A percentile compares a stretch with the other conserved stretches of the same genome.
These are phyloP conservation scores for Pseudopithomyces maydicus DNA, from an alignment of 2,329 filamentous ascomycete genomes.

Conservation along the genomic window DNA sequence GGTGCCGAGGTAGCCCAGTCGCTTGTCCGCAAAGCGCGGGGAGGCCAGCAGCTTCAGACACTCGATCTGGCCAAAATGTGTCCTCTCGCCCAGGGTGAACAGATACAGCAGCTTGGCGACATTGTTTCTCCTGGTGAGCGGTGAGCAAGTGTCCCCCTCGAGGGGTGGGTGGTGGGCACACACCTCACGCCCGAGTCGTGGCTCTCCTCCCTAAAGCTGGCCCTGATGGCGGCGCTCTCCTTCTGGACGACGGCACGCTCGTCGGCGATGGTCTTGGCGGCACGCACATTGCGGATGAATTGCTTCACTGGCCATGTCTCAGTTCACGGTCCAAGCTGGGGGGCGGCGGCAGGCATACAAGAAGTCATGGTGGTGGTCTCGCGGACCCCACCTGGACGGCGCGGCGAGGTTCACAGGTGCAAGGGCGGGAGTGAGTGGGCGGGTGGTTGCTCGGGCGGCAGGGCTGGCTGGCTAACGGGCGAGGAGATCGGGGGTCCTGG, in stretches of 20 bases:
- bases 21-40: slow-evolving; percentile 96
- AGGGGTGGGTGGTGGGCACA: slow-evolving; percentile 25
- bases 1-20: slow-evolving; percentile 91
- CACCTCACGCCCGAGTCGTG: slow-evolving; percentile 89
- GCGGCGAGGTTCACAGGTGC: slow-evolving; percentile 17
- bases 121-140: slow-evolving; percentile 81
- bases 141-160: slow-evolving; percentile 25
- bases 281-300: slow-evolving; percentile 98
- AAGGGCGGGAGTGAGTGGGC: slow-evolving; percentile 8
- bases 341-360: slow-evolving; percentile 51
- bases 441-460: neutral
- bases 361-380: slow-evolving; percentile 61
- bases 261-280: slow-evolving; percentile 98
- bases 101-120: slow-evolving; percentile 98
- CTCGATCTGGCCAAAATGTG: slow-evolving; percentile 99
- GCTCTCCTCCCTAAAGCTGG: slow-evolving; percentile 97
- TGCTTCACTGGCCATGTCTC: slow-evolving; percentile 77
- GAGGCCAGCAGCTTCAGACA: slow-evolving; percentile 97
- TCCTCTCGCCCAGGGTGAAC: slow-evolving; percentile 95
- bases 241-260: slow-evolving; percentile 98
- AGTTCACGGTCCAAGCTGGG: slow-evolving; percentile 32
- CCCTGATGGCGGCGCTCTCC: slow-evolving; percentile 95
- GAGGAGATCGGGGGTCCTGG: neutral
- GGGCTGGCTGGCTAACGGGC: neutral
- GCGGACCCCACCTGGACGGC: slow-evolving; percentile 53